Evolutionary conservation across 345 rosid species (phyloP).

Genomic region (Hypericum perforatum): DNA sequence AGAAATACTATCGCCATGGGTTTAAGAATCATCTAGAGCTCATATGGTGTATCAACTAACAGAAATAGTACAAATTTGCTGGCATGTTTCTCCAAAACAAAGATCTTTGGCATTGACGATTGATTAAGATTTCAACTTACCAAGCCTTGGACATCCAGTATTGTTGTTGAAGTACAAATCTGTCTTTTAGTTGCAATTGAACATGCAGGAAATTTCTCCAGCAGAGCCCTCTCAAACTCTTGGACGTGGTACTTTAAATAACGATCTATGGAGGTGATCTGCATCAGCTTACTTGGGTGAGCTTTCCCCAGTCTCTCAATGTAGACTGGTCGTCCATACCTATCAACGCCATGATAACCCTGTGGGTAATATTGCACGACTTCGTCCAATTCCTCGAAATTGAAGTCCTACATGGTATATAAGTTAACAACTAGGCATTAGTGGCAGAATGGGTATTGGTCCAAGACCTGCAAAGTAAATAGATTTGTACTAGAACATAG

Average conservation of each 20-base stretch:
- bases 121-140: slow-evolving; percentile 30
- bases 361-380: slow-evolving; percentile 89
- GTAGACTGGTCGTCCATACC: slow-evolving; percentile 91
- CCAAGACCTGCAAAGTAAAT: too few relatives aligned
- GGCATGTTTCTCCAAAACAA: too few relatives aligned
- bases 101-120: too few relatives aligned
- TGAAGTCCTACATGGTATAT: slow-evolving; percentile 53
- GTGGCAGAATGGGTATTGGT: not conserved
- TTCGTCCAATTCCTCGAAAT: slow-evolving; percentile 82
- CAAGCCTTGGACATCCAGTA: slow-evolving; percentile 89
- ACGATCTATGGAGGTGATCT: slow-evolving; percentile 62
- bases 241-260: slow-evolving; percentile 89
- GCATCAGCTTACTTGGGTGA: slow-evolving; percentile 78
- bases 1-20: too few relatives aligned
- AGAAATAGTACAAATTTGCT: too few relatives aligned
- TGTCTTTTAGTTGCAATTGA: slow-evolving; percentile 75
- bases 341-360: slow-evolving; percentile 96
- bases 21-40: too few relatives aligned
- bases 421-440: not conserved
- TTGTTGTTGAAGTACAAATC: slow-evolving; percentile 71
- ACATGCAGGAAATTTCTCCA: slow-evolving; percentile 88
- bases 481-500: too few relatives aligned
- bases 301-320: slow-evolving; percentile 94
- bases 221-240: slow-evolving; percentile 84
- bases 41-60: too few relatives aligned